Percentiles rank a stretch among this genome's conserved stretches.
Conservation (phyloP, 352 stramenopile species). For the Phytopythium montanum region DNA sequence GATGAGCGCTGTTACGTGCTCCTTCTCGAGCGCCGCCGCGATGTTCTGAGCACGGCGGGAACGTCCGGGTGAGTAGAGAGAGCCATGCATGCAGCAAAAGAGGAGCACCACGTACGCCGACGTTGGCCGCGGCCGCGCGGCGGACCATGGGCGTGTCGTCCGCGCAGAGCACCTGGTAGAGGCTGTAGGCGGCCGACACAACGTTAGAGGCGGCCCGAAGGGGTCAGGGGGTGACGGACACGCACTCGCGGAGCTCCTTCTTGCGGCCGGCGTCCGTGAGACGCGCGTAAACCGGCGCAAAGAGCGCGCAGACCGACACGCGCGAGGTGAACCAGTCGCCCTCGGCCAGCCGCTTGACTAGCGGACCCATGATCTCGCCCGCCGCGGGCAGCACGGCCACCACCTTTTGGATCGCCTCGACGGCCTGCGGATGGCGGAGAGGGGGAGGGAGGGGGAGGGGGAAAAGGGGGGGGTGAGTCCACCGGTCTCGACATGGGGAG, state of each 20-base stretch:
- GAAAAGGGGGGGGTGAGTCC: not conserved
- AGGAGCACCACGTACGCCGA: slow-evolving; percentile 37
- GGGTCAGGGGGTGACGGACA: slow-evolving; percentile 2
- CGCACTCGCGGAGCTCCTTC: slow-evolving; percentile 84
- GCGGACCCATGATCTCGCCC: slow-evolving; percentile 64
- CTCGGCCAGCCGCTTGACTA: slow-evolving; percentile 76
- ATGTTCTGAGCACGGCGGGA: slow-evolving; percentile 48
- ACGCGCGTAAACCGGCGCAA: slow-evolving; percentile 69
- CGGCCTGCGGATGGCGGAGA: slow-evolving; percentile 21
- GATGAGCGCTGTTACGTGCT: slow-evolving; percentile 60
- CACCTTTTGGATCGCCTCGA: slow-evolving; percentile 75
- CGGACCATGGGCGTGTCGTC: slow-evolving; percentile 89
- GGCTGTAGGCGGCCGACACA: slow-evolving; percentile 24
- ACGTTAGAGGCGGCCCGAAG: not conserved
- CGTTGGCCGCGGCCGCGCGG: slow-evolving; percentile 72
- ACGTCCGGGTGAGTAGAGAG: not conserved
- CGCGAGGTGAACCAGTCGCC: slow-evolving; percentile 89
- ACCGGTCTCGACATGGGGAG: too few species aligned
- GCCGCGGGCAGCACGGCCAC: slow-evolving; percentile 55
- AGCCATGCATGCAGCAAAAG: not conserved
- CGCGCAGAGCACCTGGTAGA: slow-evolving; percentile 77
- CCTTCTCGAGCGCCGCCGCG: slow-evolving; percentile 65
- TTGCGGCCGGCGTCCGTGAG: slow-evolving; percentile 52
- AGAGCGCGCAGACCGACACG: slow-evolving; percentile 83
- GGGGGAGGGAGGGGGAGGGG: too few species aligned